phyloP scores from a whole-genome alignment of 2,329 filamentous ascomycete genomes.

The Colletotrichum coccodes region DNA sequence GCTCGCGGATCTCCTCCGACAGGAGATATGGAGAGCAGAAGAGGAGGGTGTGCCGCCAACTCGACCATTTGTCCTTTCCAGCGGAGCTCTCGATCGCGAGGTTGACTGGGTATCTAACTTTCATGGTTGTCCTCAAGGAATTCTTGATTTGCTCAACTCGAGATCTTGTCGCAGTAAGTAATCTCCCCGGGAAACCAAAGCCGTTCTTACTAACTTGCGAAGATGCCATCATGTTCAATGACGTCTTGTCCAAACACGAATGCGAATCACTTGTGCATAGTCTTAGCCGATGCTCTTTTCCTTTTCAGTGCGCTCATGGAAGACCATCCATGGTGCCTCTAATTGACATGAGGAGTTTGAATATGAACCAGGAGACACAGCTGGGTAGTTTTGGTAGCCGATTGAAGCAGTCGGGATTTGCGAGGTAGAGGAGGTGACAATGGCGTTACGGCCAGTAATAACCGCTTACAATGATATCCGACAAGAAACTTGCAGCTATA shows the following conservation, averaged over 20 bases:
- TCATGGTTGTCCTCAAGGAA: conserved; percentile 76
- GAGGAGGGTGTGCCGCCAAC: conserved; percentile 48
- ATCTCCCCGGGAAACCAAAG: background rate
- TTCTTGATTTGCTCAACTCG: conserved; percentile 81
- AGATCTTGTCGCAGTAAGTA: conserved; percentile 75
- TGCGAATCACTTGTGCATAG: conserved; percentile 67
- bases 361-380: background rate
- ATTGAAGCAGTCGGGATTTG: conserved; percentile 16
- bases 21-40: conserved; percentile 76
- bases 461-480: conserved; percentile 8
- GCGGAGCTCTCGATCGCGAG: background rate
- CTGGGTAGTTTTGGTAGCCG: conserved; percentile 21
- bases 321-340: conserved; percentile 73
- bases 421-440: background rate
- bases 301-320: conserved; percentile 88
- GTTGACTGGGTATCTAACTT: conserved; percentile 70
- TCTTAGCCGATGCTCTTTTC: conserved; percentile 74
- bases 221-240: conserved; percentile 88
- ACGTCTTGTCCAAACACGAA: conserved; percentile 66
- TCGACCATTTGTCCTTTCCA: background rate
- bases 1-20: conserved; percentile 78
- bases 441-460: background rate
- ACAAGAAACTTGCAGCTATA: background rate
- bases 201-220: conserved; percentile 17
- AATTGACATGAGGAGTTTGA: conserved; percentile 56